Percentiles rank a stretch among this genome's conserved stretches.
phyloP scores from a whole-genome alignment of 768 basidiomycete species.

The Sistotremastrum niveocremeum region DNA sequence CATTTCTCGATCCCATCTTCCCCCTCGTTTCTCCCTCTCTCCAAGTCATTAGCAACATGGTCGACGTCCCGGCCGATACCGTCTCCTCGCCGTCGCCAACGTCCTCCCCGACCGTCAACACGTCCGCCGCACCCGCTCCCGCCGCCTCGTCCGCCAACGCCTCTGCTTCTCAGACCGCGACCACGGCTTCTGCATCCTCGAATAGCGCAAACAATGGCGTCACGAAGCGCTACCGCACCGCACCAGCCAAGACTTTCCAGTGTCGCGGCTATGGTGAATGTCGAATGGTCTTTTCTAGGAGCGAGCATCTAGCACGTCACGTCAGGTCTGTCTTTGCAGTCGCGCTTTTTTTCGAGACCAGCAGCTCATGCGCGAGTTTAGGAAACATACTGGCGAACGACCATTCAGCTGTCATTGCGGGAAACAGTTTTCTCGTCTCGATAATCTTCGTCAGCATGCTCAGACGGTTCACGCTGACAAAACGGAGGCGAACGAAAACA shows the following conservation, averaged over 20 bases:
- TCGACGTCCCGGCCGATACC: no score
- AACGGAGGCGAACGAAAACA: constrained; percentile 73
- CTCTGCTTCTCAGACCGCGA: no score
- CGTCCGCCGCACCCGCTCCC: no score
- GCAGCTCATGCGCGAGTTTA: constrained; percentile 19
- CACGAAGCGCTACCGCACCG: constrained; percentile 61
- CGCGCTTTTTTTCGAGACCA: background rate
- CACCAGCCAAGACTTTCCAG: constrained; percentile 88
- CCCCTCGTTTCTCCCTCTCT: no score
- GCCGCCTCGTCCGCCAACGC: no score
- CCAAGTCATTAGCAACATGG: no score
- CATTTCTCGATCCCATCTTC: no score
- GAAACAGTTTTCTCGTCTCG: constrained; percentile 90
- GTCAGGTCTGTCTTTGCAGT: constrained; percentile 50
- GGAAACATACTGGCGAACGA: constrained; percentile 96
- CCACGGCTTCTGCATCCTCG: no score
- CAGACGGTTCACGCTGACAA: constrained; percentile 97
- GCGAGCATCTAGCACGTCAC: constrained; percentile 92
- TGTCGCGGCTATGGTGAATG: constrained; percentile 93
- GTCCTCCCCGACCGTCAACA: no score
- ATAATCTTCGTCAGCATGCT: constrained; percentile 94
- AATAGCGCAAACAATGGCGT: constrained; percentile 12
- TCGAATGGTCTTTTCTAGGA: constrained; percentile 90
- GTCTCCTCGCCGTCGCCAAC: no score
- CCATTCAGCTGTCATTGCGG: constrained; percentile 94